Evolutionary conservation across 1,139 yeast species (phyloP), one percentile per base, ranked within the genome.

Genomic region (Debaryomycetaceae sp.): DNA sequence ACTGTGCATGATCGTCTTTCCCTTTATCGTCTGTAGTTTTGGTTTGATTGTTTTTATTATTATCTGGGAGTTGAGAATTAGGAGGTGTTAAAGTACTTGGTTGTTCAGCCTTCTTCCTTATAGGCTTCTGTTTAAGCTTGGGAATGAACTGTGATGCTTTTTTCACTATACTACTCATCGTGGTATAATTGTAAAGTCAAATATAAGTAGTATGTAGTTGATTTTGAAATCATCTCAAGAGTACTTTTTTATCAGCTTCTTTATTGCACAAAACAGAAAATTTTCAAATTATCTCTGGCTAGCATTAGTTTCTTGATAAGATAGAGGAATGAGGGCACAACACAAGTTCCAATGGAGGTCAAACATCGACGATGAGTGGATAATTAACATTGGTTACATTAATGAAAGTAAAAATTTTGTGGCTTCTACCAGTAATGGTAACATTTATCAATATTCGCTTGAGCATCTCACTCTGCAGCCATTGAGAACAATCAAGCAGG

Each of bases 141-240:
- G 76, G 76, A 34, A 64, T 57, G 51, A 72, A 72, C 42, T 60
- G 70, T 16, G 73, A 57, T 35, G 65, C 59, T 54, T 71, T 70
- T 58, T 67, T 72, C 24, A 74, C 72, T 34, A 74, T 61, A 65
- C 78, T 70, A 67, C 78, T 73, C 79, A 74, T 74, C 36, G 15
- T 24, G 31, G 11, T 11, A 3, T 8, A 8, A 22, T 22, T 22
- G 11, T 11, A 22, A 22, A 8, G 26, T 8, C 11, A 22, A 11
- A 11, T 8, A 8, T 22, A 8, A 22, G n/a, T 22, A 11, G 11
- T 22, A 11, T 22, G 11, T 8, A 8, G 26, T 22, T 22, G 11
- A 22, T 8, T 8, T 22, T 22, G 7, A 22, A 22, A 22, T 35
- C 36, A 16, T 33, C n/a, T 15, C 8, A 22, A 18, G 18, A 8